A percentile compares a stretch with the other conserved stretches of the same genome.
These are phyloP conservation scores for Nelumbo lutea DNA, from an alignment of 164 flowering plant species.

Conservation along the genomic window DNA sequence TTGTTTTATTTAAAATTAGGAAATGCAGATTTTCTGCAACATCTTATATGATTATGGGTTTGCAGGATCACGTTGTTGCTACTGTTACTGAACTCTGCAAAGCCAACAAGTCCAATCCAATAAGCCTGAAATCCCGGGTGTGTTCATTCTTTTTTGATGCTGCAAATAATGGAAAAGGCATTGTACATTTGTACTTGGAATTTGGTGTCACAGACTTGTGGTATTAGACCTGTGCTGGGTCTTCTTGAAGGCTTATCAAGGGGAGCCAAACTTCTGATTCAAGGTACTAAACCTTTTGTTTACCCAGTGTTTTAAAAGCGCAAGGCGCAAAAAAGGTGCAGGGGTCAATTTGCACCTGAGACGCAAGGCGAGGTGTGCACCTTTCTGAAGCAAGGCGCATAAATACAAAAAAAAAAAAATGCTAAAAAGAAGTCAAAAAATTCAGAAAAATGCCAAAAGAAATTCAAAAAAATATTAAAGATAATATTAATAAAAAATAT, in stretches of 20 bases:
- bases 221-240: slow-evolving; percentile 77
- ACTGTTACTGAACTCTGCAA: slow-evolving; percentile 67
- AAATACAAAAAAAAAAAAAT: too few species aligned
- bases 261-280: slow-evolving; percentile 47
- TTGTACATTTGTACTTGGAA: slow-evolving; percentile 53
- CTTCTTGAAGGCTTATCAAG: slow-evolving; percentile 83
- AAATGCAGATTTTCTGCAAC: not conserved
- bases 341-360: too few species aligned
- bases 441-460: too few species aligned
- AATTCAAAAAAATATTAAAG: too few species aligned
- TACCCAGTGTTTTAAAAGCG: too few species aligned
- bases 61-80: slow-evolving; percentile 73
- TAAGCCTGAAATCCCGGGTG: slow-evolving; percentile 29
- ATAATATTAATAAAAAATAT: too few species aligned
- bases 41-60: not conserved
- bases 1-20: not conserved
- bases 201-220: slow-evolving; percentile 76
- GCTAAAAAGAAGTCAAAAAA: too few species aligned
- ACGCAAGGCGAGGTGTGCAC: too few species aligned
- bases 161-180: slow-evolving; percentile 76
- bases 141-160: slow-evolving; percentile 44
- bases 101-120: slow-evolving; percentile 35
- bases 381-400: too few species aligned
- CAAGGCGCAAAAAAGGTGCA: too few species aligned
- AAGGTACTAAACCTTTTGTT: slow-evolving; percentile 38